A percentile compares a stretch with the other conserved stretches of the same genome.
These are phyloP conservation scores for Lippia alba DNA, from an alignment of 305 asterid genomes.

Conservation along the genomic window DNA sequence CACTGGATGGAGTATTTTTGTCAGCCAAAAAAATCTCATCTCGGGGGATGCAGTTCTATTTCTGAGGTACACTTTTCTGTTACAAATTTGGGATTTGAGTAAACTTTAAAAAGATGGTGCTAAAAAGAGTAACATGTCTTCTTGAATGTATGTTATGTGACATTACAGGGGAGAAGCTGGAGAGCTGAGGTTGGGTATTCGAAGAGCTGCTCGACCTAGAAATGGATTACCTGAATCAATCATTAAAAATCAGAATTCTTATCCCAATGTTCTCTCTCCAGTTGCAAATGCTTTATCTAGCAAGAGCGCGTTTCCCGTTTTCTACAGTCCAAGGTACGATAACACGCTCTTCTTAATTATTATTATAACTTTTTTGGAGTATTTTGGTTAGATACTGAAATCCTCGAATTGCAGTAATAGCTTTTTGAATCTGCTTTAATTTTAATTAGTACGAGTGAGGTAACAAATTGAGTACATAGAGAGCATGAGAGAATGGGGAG, in stretches of 20 bases:
- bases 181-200: constrained; percentile 82
- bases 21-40: constrained; percentile 87
- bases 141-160: constrained; percentile 7
- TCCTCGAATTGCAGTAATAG: constrained; percentile 4
- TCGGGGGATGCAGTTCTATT: constrained; percentile 97
- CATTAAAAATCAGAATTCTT: constrained; percentile 71
- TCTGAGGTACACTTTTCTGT: constrained; percentile 60
- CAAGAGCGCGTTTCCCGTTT: constrained; percentile 64
- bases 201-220: constrained; percentile 94
- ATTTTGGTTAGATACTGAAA: constrained; percentile 11
- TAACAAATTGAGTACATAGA: background rate
- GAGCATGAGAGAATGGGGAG: background rate
- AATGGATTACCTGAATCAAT: constrained; percentile 84
- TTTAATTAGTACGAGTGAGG: background rate
- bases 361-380: too few relatives aligned
- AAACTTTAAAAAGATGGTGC: constrained; percentile 7
- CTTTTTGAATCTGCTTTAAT: background rate
- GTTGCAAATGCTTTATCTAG: constrained; percentile 75
- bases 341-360: constrained; percentile 8
- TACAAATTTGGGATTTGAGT: background rate
- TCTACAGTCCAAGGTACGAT: constrained; percentile 84
- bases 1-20: constrained; percentile 96
- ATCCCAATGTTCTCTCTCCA: constrained; percentile 70
- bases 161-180: constrained; percentile 86
- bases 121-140: constrained; percentile 2